Evolutionary conservation across 1,139 yeast genomes (phyloP).

Genomic region (Geotrichum reessii): DNA sequence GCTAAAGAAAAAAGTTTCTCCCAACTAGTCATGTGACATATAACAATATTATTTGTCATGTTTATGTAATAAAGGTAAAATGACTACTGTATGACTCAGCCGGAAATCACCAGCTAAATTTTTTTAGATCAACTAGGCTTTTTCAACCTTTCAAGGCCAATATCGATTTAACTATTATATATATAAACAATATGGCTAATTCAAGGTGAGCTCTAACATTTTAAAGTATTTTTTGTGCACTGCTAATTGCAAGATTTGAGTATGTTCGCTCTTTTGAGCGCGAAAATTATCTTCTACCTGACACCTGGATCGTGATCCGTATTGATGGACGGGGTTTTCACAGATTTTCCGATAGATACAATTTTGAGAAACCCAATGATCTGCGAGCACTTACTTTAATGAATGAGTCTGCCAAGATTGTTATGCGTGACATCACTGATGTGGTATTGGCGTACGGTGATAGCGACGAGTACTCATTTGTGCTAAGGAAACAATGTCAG

Average conservation of each 20-base stretch:
- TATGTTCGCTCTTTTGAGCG: slow-evolving; percentile 80
- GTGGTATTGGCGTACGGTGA: slow-evolving; percentile 84
- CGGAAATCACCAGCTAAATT: background rate
- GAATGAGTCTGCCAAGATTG: slow-evolving; percentile 69
- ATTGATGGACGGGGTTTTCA: slow-evolving; percentile 96
- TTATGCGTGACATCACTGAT: slow-evolving; percentile 64
- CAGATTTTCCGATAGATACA: slow-evolving; percentile 62
- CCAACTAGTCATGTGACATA: background rate
- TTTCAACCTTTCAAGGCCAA: background rate
- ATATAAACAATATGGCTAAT: slow-evolving; percentile 22
- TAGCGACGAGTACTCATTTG: slow-evolving; percentile 88
- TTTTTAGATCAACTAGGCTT: background rate
- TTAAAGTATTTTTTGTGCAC: slow-evolving; percentile 21
- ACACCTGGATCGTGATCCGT: slow-evolving; percentile 75
- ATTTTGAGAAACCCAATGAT: slow-evolving; percentile 86
- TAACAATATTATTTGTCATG: background rate
- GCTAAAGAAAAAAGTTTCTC: background rate
- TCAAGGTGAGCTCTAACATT: slow-evolving; percentile 21
- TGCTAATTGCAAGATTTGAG: slow-evolving; percentile 76
- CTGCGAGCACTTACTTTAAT: slow-evolving; percentile 64
- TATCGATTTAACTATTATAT: background rate
- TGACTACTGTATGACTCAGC: background rate
- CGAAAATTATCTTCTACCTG: slow-evolving; percentile 67
- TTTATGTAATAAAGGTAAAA: background rate
- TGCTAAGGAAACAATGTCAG: slow-evolving; percentile 54